phyloP scores from a whole-genome alignment of 2,329 filamentous ascomycete species.

The Colletotrichum siamense region DNA sequence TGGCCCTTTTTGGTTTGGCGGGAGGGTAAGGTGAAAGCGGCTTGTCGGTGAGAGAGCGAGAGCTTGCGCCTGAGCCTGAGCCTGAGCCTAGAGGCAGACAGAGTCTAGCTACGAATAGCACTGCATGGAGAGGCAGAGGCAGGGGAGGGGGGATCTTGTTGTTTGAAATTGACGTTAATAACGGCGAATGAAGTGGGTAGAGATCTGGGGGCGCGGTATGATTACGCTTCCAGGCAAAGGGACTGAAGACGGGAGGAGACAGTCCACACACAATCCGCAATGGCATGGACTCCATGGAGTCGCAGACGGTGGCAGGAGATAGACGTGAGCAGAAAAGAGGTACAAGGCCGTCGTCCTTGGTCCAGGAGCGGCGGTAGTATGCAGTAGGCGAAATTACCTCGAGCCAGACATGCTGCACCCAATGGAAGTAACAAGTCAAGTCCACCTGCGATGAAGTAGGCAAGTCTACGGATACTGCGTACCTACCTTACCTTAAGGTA shows the following conservation, averaged over 20 bases:
- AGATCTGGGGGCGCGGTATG: background rate
- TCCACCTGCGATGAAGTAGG: background rate
- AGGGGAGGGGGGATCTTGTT: background rate
- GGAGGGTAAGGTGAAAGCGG: background rate
- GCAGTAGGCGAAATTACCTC: slow-evolving; percentile 16
- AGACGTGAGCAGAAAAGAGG: background rate
- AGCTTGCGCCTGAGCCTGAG: background rate
- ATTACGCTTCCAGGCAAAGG: background rate
- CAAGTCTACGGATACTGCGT: background rate
- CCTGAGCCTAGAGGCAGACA: background rate
- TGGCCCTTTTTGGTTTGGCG: background rate
- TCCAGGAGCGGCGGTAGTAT: slow-evolving; percentile 3
- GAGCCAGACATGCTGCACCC: background rate
- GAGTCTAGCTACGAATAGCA: background rate
- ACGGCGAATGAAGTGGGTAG: slow-evolving; percentile 11
- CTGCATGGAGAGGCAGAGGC: background rate
- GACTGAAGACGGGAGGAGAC: background rate
- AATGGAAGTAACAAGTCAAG: background rate
- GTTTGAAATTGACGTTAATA: background rate
- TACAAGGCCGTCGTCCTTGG: background rate
- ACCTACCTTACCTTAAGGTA: background rate
- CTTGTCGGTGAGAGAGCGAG: background rate
- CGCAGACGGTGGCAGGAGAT: background rate
- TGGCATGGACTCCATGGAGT: background rate
- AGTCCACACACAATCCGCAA: background rate